Evolutionary conservation across 441 rosid species (phyloP).

Genomic region (Brassica balearica): DNA sequence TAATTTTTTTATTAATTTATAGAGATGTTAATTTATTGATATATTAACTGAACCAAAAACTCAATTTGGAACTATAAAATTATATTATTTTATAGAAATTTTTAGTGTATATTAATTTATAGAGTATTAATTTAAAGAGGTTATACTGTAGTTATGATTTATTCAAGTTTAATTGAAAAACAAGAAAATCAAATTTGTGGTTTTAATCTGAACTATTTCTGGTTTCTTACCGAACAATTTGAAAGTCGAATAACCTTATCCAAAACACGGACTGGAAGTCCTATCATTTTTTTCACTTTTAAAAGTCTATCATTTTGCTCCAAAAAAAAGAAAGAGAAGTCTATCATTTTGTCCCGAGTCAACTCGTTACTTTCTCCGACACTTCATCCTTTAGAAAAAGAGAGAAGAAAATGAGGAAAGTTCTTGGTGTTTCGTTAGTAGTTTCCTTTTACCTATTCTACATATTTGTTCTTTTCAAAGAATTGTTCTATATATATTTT

Average conservation of each 20-base stretch:
- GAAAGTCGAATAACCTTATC: not conserved
- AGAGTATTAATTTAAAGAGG: no score
- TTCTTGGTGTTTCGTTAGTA: not conserved
- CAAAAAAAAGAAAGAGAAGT: no score
- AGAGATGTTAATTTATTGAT: no score
- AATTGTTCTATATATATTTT: not conserved
- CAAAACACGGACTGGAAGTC: not conserved
- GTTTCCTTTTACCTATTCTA: not conserved
- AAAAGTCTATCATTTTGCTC: no score
- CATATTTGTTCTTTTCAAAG: not conserved
- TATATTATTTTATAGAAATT: no score
- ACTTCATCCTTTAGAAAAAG: not conserved
- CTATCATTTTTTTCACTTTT: not conserved
- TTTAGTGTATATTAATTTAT: no score
- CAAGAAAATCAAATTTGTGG: not conserved
- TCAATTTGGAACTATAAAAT: no score
- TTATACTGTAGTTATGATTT: conserved; percentile 15
- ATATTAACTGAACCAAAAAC: no score
- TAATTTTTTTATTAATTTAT: no score
- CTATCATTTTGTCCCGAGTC: not conserved
- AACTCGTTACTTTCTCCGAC: not conserved
- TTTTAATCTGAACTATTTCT: not conserved
- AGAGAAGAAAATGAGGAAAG: not conserved
- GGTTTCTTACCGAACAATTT: not conserved
- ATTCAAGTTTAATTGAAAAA: not conserved